Percentiles rank a stretch among this genome's conserved stretches.
Conservation (phyloP, 306 rosid genomes). For the Sphenostylis stenocarpa region DNA sequence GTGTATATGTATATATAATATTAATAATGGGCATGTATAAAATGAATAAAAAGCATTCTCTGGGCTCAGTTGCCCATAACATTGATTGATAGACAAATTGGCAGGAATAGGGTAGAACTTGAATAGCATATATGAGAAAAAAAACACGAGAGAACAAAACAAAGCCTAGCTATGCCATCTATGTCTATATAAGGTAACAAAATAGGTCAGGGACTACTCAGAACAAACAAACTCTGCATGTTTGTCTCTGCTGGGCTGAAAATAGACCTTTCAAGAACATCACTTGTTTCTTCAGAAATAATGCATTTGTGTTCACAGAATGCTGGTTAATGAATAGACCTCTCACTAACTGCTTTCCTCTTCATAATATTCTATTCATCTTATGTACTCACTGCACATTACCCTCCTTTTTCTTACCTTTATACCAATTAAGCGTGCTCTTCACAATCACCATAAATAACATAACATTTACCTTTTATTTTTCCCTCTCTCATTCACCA, state of each 20-base stretch:
- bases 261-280: constrained; percentile 59
- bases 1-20: not conserved
- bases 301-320: constrained; percentile 32
- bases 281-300: constrained; percentile 32
- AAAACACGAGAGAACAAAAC: constrained; percentile 32
- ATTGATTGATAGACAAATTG: constrained; percentile 46
- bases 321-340: constrained; percentile 52
- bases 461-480: not conserved
- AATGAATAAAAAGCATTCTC: constrained; percentile 33
- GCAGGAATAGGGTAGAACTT: constrained; percentile 6
- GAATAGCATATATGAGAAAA: constrained; percentile 18
- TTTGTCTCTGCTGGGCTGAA: constrained; percentile 38
- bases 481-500: not conserved
- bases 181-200: constrained; percentile 24
- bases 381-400: not conserved
- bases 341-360: constrained; percentile 15
- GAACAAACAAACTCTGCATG: constrained; percentile 44
- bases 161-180: constrained; percentile 32
- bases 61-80: constrained; percentile 8
- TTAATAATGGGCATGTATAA: too few relatives aligned
- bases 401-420: not conserved
- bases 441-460: not conserved
- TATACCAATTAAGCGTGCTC: not conserved
- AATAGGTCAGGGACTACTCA: constrained; percentile 38
- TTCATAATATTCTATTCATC: not conserved